A percentile compares a stretch with the other conserved stretches of the same genome.
phyloP scores from a whole-genome alignment of 129 eudicot species.

The Calendula officinalis region DNA sequence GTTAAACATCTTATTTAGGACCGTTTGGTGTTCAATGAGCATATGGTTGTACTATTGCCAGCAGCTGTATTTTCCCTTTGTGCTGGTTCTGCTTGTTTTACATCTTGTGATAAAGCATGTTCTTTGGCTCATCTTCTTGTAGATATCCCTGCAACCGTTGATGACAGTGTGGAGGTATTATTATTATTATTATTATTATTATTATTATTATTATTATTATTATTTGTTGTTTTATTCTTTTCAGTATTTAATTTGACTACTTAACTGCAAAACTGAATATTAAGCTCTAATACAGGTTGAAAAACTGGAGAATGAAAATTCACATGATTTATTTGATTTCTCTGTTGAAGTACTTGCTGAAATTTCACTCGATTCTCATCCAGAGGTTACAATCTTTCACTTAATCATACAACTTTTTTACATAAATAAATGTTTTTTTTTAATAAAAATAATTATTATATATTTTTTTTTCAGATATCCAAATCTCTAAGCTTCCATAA shows the following conservation, averaged over 20 bases:
- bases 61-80: conserved; percentile 79
- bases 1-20: conserved; percentile 45
- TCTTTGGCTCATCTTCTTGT: conserved; percentile 30
- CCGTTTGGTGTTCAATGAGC: conserved; percentile 50
- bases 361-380: conserved; percentile 34
- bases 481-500: conserved; percentile 36
- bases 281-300: conserved; percentile 47
- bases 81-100: conserved; percentile 60
- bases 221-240: neutral
- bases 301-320: conserved; percentile 44
- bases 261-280: conserved; percentile 29
- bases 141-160: conserved; percentile 41
- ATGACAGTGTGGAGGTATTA: conserved; percentile 46
- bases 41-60: conserved; percentile 56
- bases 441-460: neutral
- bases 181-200: neutral
- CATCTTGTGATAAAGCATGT: conserved; percentile 29
- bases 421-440: neutral
- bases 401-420: conserved; percentile 3
- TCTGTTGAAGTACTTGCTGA: conserved; percentile 77
- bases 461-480: conserved; percentile 34
- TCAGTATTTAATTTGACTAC: conserved; percentile 13
- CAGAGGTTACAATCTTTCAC: conserved; percentile 46
- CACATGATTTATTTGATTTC: conserved; percentile 59
- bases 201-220: too few species aligned